phyloP scores from a whole-genome alignment of 805 yeast genomes.

The Ogataea nitratoaversa region DNA sequence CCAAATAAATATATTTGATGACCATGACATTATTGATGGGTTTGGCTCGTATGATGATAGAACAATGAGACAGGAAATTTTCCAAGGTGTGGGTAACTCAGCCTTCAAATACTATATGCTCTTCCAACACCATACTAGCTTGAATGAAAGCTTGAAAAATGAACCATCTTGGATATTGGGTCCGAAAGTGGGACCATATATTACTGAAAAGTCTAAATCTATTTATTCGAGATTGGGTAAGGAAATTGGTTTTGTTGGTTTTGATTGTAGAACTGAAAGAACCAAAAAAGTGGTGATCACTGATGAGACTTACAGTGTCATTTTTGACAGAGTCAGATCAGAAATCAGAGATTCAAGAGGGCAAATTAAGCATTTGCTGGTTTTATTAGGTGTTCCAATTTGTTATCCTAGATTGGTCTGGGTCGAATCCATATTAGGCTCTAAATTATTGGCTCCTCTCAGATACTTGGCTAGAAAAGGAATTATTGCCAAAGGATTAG shows the following conservation, averaged over 20 bases:
- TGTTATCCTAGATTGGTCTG: slow-evolving; percentile 92
- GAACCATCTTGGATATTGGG: slow-evolving; percentile 66
- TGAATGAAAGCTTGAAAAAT: slow-evolving; percentile 36
- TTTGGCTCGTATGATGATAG: slow-evolving; percentile 80
- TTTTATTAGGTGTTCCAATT: slow-evolving; percentile 91
- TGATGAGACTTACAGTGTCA: slow-evolving; percentile 48
- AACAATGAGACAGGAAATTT: slow-evolving; percentile 70
- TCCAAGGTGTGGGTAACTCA: slow-evolving; percentile 65
- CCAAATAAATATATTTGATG: slow-evolving; percentile 81
- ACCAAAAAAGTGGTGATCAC: slow-evolving; percentile 54
- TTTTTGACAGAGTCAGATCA: slow-evolving; percentile 54
- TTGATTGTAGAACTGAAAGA: slow-evolving; percentile 94
- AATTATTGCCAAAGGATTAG: slow-evolving; percentile 62
- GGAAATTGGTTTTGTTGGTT: slow-evolving; percentile 65
- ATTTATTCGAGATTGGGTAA: slow-evolving; percentile 70
- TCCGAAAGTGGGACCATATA: slow-evolving; percentile 57
- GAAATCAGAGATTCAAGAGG: slow-evolving; percentile 51
- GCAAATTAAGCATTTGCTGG: slow-evolving; percentile 67
- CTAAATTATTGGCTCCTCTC: slow-evolving; percentile 58
- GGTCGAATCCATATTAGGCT: slow-evolving; percentile 73
- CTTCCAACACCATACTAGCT: slow-evolving; percentile 79
- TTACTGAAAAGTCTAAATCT: slow-evolving; percentile 63
- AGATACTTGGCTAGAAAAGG: slow-evolving; percentile 60
- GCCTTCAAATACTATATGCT: slow-evolving; percentile 87
- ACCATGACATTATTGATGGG: slow-evolving; percentile 96